Base-by-base conservation (phyloP, 2,329 filamentous ascomycete species). In the Escovopsis sp. region DNA sequence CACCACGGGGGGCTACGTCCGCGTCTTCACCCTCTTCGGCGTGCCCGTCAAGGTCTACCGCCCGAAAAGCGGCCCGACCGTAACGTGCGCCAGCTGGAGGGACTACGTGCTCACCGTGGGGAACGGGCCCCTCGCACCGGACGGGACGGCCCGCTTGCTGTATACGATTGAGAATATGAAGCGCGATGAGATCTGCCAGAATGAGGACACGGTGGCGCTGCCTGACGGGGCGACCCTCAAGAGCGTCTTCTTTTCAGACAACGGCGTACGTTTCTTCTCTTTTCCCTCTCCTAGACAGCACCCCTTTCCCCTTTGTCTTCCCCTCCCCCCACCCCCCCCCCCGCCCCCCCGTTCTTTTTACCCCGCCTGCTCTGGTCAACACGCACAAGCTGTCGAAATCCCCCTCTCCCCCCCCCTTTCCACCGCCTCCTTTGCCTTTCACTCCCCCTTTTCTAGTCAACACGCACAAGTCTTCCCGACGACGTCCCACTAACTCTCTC, bases 91-190 rank as follows among this genome's bases (percentile, higher is more conserved):
- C 1, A 88, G 85, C 46, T 96, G 84, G 83, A 72, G 80, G 44
- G 86, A 98, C 62, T 96, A 96, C 55, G 79, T 98, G n/a, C 70
- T 96, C 52, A 94, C 87, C 0, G 74, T 98, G 45, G 88, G 88
- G 36, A 98, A 98, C 48, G 92, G 92, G 0, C 76, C 90, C 1
- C 71, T 93, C 25, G 77, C 77, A 11, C 72, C 76, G 9, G 79
- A 90, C 50, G 88, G 90, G 14, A 72, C 68, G 38, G 76, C 85
- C 1, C 77, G 78, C 30, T 68, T 98, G 18, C 64, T 83, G 8
- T 98, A 96, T 61, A 87, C 83, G 0, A 88, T 98, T 48, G 84
- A 96, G 52, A 93, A 98, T 52, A 73, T 96, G 46, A 92, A 92
- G 58, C 72, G 83, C 33, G 87, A 94, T 50, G 84, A 94, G 52